These are phyloP conservation scores for Phanerochaete carnosa DNA, from an alignment of 768 basidiomycete species.

Conservation along the genomic window DNA sequence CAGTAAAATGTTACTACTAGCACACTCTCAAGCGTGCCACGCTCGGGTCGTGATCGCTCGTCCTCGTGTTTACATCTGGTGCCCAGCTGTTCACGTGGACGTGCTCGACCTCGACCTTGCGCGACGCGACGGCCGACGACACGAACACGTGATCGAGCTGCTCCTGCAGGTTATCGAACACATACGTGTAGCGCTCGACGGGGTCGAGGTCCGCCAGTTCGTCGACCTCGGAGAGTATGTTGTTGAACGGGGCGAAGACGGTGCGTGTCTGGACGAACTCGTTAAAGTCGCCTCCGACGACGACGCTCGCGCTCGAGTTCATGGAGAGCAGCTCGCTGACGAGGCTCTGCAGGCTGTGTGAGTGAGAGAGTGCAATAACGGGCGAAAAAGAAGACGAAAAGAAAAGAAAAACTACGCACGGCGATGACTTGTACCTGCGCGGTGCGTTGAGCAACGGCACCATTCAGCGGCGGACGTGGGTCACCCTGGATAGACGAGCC, in stretches of 20 bases:
- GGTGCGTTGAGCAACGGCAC: slow-evolving; percentile 43
- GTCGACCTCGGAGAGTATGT: slow-evolving; percentile 45
- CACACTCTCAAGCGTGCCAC: slow-evolving; percentile 50
- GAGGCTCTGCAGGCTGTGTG: slow-evolving; percentile 37
- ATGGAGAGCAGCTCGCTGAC: slow-evolving; percentile 40
- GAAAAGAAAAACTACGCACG: no score
- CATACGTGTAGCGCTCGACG: slow-evolving; percentile 58
- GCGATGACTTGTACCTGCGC: slow-evolving; percentile 47
- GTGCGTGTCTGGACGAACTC: slow-evolving; percentile 52
- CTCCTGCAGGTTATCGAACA: slow-evolving; percentile 54
- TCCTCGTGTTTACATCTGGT: slow-evolving; percentile 34
- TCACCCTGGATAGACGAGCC: slow-evolving; percentile 51
- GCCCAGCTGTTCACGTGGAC: slow-evolving; percentile 61
- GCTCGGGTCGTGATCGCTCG: slow-evolving; percentile 60
- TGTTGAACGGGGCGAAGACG: slow-evolving; percentile 43
- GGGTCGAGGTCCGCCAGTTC: slow-evolving; percentile 41
- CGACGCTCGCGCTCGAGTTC: slow-evolving; percentile 43
- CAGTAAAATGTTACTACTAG: slow-evolving; percentile 9
- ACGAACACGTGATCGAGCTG: slow-evolving; percentile 59
- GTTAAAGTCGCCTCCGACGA: slow-evolving; percentile 60
- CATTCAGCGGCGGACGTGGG: slow-evolving; percentile 54
- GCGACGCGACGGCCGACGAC: slow-evolving; percentile 32
- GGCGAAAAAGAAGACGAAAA: no score
- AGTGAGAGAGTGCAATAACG: background rate
- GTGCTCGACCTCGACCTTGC: slow-evolving; percentile 48